A percentile compares a stretch with the other conserved stretches of the same genome.
phyloP scores from a whole-genome alignment of 2,329 filamentous ascomycete species.

The Ascomycota sp. region DNA sequence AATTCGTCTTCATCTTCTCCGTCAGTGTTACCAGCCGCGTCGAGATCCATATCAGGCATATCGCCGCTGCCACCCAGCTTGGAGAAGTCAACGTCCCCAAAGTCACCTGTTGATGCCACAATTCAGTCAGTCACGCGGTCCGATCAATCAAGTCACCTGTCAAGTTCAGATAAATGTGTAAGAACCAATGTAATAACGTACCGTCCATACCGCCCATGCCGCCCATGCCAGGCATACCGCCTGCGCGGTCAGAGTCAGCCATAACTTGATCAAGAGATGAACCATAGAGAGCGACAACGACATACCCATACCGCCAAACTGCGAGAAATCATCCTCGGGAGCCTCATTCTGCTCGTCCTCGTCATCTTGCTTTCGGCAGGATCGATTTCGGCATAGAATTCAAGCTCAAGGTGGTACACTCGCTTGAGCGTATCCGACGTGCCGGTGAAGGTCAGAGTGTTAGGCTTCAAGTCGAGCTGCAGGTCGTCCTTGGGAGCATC shows the following conservation, averaged over 20 bases:
- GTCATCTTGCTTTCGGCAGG: constrained; percentile 67
- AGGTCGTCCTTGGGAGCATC: constrained; percentile 60
- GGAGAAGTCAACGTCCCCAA: constrained; percentile 82
- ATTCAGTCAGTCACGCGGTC: not conserved
- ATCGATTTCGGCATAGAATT: constrained; percentile 85
- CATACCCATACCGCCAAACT: constrained; percentile 46
- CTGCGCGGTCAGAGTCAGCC: constrained; percentile 9
- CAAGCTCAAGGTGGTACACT: constrained; percentile 68
- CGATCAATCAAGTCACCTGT: constrained; percentile 5
- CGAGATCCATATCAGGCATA: constrained; percentile 16
- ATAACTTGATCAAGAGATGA: not conserved
- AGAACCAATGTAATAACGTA: constrained; percentile 46
- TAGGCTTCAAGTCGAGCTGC: constrained; percentile 67
- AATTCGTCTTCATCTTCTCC: constrained; percentile 63
- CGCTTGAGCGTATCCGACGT: constrained; percentile 67
- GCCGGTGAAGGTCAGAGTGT: constrained; percentile 61
- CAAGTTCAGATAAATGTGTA: constrained; percentile 43
- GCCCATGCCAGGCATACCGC: constrained; percentile 34
- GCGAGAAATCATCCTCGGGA: constrained; percentile 57
- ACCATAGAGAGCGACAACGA: too few relatives aligned
- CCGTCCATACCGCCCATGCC: constrained; percentile 38
- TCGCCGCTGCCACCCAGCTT: constrained; percentile 51
- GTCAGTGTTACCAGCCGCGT: constrained; percentile 26
- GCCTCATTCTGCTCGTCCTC: constrained; percentile 95
- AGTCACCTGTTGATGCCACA: constrained; percentile 39